Percentiles rank a stretch among this genome's conserved stretches.
Conservation (phyloP, 1,284 basidiomycete genomes). For the Uromyces viciae-fabae region DNA sequence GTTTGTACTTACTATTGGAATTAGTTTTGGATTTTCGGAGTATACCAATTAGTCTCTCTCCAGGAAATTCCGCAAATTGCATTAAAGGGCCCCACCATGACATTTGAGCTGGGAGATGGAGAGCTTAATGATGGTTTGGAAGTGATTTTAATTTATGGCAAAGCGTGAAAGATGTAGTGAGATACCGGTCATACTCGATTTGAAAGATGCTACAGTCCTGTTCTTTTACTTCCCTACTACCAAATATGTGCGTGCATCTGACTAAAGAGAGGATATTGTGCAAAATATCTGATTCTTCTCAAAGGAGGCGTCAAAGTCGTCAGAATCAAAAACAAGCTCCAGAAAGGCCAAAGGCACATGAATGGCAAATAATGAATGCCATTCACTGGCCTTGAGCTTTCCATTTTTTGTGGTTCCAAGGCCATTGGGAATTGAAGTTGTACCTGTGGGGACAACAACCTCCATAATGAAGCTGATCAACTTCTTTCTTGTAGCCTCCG, state of each 20-base stretch:
- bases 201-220: constrained; percentile 9
- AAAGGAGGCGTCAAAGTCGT: background rate
- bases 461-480: background rate
- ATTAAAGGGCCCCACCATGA: constrained; percentile 46
- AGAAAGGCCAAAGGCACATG: constrained; percentile 41
- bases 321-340: constrained; percentile 9
- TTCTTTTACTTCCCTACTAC: constrained; percentile 3
- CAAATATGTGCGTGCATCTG: constrained; percentile 37
- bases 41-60: constrained; percentile 38
- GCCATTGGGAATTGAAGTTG: constrained; percentile 39
- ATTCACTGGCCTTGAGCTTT: constrained; percentile 47
- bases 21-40: constrained; percentile 44
- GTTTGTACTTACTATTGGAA: background rate
- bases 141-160: background rate
- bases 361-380: constrained; percentile 45
- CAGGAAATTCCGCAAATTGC: constrained; percentile 44
- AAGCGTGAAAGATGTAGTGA: background rate
- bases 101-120: constrained; percentile 45
- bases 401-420: constrained; percentile 44
- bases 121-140: constrained; percentile 46
- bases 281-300: background rate
- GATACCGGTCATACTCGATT: constrained; percentile 18
- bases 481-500: background rate
- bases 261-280: constrained; percentile 35
- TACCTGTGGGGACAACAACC: constrained; percentile 40